Conservation (phyloP, 768 basidiomycete species). For the Vararia minispora region DNA sequence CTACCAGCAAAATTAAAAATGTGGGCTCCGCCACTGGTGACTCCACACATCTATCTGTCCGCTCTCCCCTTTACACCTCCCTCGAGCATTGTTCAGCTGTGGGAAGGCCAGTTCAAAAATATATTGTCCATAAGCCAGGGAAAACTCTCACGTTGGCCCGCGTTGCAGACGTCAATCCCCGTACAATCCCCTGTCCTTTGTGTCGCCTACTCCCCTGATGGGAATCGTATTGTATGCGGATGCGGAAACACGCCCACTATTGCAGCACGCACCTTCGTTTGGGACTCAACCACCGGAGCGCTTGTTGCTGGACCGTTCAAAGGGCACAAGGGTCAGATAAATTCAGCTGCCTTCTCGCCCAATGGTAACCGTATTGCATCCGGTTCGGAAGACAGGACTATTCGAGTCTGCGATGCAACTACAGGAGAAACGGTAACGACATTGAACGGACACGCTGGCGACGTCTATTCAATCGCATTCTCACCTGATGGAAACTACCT, state of each 20-base stretch:
- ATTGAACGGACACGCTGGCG: neutral
- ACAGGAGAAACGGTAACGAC: constrained; percentile 4
- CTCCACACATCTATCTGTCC: too few relatives aligned
- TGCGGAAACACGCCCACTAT: too few relatives aligned
- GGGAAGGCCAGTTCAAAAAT: too few relatives aligned
- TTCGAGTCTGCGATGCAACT: constrained; percentile 37
- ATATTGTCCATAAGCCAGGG: too few relatives aligned
- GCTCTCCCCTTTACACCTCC: too few relatives aligned
- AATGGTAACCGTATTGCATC: constrained; percentile 9
- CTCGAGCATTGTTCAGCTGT: too few relatives aligned
- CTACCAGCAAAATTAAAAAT: too few relatives aligned
- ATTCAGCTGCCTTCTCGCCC: neutral
- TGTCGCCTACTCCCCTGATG: constrained; percentile 7
- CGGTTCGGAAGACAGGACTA: constrained; percentile 33
- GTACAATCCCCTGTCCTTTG: fast-evolving
- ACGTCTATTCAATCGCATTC: neutral
- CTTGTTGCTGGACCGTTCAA: neutral
- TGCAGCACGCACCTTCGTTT: too few relatives aligned
- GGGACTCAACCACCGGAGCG: constrained; percentile 27
- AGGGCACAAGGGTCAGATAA: constrained; percentile 1
- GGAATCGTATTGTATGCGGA: constrained; percentile 5
- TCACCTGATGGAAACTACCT: neutral
- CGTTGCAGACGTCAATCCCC: neutral
- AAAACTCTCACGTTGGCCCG: constrained; percentile 3
- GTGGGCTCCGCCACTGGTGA: too few relatives aligned